Evolutionary conservation across 2,329 filamentous ascomycete species (phyloP), one percentile per base, ranked within the genome.

Genomic region (Chrysosporium keratinophilum): DNA sequence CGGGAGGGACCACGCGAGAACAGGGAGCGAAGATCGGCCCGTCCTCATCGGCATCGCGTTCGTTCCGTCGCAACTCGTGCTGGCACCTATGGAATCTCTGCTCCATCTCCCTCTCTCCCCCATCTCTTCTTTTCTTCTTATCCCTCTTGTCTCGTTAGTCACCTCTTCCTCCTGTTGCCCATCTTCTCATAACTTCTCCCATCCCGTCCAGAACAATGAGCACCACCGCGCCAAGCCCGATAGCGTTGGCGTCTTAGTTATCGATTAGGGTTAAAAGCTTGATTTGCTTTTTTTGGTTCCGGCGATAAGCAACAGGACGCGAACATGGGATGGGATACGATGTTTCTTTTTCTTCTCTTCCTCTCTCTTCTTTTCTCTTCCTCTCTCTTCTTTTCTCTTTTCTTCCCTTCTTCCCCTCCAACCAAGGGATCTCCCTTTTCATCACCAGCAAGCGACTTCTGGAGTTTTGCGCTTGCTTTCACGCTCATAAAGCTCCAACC

Each of bases 381-480:
- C 33, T 52, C 33, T 53, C 28, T 39, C 20, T 47, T 34, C 37
- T 20, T 34, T 37, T 37, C 14, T 51, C 33, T 33, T 50, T 14
- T 45, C 34, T 28, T 37, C 20, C 41, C 52, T 58, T 58, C 56
- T 46, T 50, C 51, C 50, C 54, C 40, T 28, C 33, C 39, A 35
- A 43, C 40, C 31, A 43, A 49, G 42, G 51, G 37, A 33, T 46
- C 45, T 52, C 50, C 54, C 35, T 35, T 20, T 37, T 17, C 23
- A 44, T 28, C 23, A 5, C 35, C 45, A 57, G 60, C 57, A 58
- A 75, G 75, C 76, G 76, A 79, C 76, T 78, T 78, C 69, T 62
- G 72, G 73, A 74, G 76, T 75, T 78, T 79, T 78, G 76, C 76
- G 76, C 73, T 77, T 73, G 71, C 72, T 68, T 59, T 28, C 59